Conservation (phyloP, 1,139 yeast genomes). For the Candida dubliniensis region DNA sequence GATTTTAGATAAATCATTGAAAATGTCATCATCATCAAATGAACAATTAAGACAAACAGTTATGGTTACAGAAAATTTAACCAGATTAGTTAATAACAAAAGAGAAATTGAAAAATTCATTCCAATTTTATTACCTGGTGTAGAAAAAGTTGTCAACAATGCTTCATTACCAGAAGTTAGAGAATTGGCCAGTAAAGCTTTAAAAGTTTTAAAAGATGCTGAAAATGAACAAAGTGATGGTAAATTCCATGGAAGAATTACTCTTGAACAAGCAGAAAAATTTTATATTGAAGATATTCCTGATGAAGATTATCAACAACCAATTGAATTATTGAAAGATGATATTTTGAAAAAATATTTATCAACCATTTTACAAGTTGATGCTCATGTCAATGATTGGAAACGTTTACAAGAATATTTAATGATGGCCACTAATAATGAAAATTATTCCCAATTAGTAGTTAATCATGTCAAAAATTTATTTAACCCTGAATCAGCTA, state of each 20-base stretch:
- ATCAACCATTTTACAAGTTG: conserved; percentile 57
- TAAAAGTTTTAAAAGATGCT: conserved; percentile 78
- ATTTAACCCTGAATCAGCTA: conserved; percentile 64
- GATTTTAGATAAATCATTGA: conserved; percentile 85
- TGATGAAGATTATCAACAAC: conserved; percentile 20
- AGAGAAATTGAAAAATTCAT: conserved; percentile 86
- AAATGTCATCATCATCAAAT: conserved; percentile 85
- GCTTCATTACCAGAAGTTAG: conserved; percentile 97
- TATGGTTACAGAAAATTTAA: conserved; percentile 91
- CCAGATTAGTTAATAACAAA: conserved; percentile 92
- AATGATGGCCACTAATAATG: conserved; percentile 15
- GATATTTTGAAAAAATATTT: conserved; percentile 44
- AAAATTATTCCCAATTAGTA: conserved; percentile 44
- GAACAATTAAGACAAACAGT: conserved; percentile 97
- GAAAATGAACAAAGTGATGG: conserved; percentile 66
- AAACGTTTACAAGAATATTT: conserved; percentile 62
- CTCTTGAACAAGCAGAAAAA: conserved; percentile 52
- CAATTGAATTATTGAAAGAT: conserved; percentile 20
- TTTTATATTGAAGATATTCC: conserved; percentile 41
- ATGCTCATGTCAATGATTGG: conserved; percentile 93
- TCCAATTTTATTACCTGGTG: conserved; percentile 86
- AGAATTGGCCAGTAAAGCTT: conserved; percentile 86
- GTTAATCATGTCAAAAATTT: conserved; percentile 59
- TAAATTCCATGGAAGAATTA: conserved; percentile 73
- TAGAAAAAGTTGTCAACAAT: conserved; percentile 80